Evolutionary conservation across 2,329 filamentous ascomycete genomes (phyloP).

Genomic region (Cordyceps militaris): DNA sequence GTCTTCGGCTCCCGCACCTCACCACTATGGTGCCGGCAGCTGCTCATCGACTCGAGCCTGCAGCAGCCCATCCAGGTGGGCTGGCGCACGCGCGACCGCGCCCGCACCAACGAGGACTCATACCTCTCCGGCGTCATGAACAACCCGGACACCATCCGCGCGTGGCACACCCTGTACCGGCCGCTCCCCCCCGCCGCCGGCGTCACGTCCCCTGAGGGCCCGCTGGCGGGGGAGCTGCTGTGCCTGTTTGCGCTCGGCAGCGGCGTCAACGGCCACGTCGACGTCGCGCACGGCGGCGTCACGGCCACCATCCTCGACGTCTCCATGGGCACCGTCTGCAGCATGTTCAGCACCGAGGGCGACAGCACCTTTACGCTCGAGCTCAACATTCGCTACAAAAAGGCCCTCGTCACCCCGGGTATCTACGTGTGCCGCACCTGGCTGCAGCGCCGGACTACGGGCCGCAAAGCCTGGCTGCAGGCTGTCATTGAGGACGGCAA

Average conservation of each 20-base stretch:
- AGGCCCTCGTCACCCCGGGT: constrained; percentile 13
- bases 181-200: neutral
- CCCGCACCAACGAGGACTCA: constrained; percentile 1
- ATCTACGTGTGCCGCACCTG: constrained; percentile 13
- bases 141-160: neutral
- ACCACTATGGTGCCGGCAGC: constrained; percentile 8
- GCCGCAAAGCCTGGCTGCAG: constrained; percentile 17
- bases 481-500: constrained; percentile 14
- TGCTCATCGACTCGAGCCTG: constrained; percentile 1
- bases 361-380: constrained; percentile 17
- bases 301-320: constrained; percentile 18
- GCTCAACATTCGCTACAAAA: constrained; percentile 17
- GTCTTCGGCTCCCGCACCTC: neutral
- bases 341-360: constrained; percentile 12
- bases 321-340: constrained; percentile 15
- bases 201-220: too few species aligned
- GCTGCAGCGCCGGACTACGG: constrained; percentile 13
- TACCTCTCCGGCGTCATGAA: neutral
- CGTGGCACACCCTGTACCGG: constrained; percentile 7
- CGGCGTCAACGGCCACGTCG: constrained; percentile 17
- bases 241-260: constrained; percentile 13
- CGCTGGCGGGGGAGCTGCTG: constrained; percentile 3
- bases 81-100: neutral
- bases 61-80: neutral
- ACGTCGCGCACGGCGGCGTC: constrained; percentile 19